Conservation (phyloP, 805 yeast species). For the Ogataea nonfermentans region DNA sequence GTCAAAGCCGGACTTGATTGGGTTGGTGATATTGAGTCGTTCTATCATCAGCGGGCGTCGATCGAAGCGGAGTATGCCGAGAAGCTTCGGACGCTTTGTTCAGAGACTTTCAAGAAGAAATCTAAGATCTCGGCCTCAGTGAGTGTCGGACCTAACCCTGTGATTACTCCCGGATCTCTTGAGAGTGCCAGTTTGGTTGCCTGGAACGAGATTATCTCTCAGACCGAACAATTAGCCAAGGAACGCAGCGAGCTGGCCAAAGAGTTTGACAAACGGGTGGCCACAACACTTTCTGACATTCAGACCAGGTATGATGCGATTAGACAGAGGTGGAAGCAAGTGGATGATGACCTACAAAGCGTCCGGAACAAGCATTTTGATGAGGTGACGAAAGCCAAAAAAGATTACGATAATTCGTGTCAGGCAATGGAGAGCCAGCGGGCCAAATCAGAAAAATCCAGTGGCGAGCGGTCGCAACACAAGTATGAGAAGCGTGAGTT, state of each 20-base stretch:
- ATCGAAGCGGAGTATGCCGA: conserved; percentile 82
- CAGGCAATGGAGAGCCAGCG: conserved; percentile 77
- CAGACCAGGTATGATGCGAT: conserved; percentile 53
- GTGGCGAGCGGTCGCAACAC: conserved; percentile 47
- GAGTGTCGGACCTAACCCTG: conserved; percentile 89
- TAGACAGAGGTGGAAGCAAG: conserved; percentile 52
- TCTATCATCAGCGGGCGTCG: conserved; percentile 77
- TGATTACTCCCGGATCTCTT: conserved; percentile 90
- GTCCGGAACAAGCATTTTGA: conserved; percentile 48
- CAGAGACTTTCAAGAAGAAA: conserved; percentile 73
- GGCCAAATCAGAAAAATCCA: conserved; percentile 61
- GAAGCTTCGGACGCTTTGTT: conserved; percentile 59
- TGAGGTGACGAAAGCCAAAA: conserved; percentile 63
- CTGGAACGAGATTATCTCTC: conserved; percentile 85
- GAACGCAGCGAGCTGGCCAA: conserved; percentile 59
- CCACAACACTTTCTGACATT: conserved; percentile 57
- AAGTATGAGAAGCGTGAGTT: conserved; percentile 60
- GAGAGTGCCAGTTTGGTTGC: conserved; percentile 85
- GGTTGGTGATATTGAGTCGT: conserved; percentile 74
- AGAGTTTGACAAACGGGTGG: conserved; percentile 59
- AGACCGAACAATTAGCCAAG: conserved; percentile 75
- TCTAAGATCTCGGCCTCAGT: conserved; percentile 63
- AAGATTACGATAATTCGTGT: conserved; percentile 78
- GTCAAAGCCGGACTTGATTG: conserved; percentile 67
- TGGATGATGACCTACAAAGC: conserved; percentile 57